A percentile compares a stretch with the other conserved stretches of the same genome.
Evolutionary conservation across 116 monocot species (phyloP).

Genomic region (Phalaenopsis hybrid): DNA sequence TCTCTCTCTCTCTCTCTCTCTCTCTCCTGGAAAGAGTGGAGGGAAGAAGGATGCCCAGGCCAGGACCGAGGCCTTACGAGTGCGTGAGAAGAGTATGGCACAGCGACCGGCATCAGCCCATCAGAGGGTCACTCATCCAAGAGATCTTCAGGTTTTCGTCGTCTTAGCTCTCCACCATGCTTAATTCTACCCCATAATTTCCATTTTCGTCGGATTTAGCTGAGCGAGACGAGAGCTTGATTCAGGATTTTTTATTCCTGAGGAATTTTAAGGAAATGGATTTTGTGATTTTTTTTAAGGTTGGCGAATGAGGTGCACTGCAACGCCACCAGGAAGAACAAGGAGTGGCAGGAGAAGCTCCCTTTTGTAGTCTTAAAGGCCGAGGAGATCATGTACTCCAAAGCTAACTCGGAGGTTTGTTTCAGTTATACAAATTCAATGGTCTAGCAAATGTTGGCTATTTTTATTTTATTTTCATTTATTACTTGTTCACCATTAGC

Average conservation of each 20-base stretch:
- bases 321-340: slow-evolving; percentile 51
- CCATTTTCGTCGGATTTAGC: not conserved
- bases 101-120: slow-evolving; percentile 84
- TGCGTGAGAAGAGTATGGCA: slow-evolving; percentile 91
- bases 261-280: not conserved
- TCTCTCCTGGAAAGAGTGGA: not conserved
- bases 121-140: slow-evolving; percentile 85
- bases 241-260: not conserved
- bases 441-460: too few species aligned
- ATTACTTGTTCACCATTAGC: not conserved
- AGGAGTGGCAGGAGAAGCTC: slow-evolving; percentile 88
- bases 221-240: not conserved
- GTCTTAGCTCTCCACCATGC: not conserved
- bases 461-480: too few species aligned
- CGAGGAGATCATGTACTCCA: slow-evolving; percentile 95
- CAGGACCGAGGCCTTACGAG: slow-evolving; percentile 88
- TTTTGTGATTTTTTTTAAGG: slow-evolving; percentile 21
- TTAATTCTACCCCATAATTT: not conserved
- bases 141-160: slow-evolving; percentile 64
- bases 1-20: not conserved
- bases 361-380: slow-evolving; percentile 77
- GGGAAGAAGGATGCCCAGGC: slow-evolving; percentile 41
- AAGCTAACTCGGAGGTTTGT: slow-evolving; percentile 84
- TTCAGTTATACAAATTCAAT: not conserved
- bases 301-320: slow-evolving; percentile 59